Conservation (phyloP, 1,139 yeast species). For the Debaryomyces sp. region DNA sequence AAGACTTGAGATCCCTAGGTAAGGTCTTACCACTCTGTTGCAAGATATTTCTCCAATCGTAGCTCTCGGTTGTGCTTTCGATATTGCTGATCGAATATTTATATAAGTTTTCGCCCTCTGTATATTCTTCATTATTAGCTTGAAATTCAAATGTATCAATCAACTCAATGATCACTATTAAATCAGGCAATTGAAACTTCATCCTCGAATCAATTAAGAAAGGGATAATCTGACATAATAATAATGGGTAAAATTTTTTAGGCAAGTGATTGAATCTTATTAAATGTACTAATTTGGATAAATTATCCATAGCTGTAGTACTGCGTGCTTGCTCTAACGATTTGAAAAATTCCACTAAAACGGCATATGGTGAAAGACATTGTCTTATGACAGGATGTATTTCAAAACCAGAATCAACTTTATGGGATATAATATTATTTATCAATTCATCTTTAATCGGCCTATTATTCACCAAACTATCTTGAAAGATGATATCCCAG, state of each 20-base stretch:
- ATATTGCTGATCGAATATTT: conserved; percentile 29
- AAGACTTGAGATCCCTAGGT: conserved; percentile 28
- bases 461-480: conserved; percentile 54
- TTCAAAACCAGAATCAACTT: conserved; percentile 35
- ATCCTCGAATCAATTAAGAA: conserved; percentile 32
- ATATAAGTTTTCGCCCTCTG: conserved; percentile 38
- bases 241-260: conserved; percentile 52
- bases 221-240: conserved; percentile 53
- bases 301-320: conserved; percentile 28
- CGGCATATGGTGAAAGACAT: conserved; percentile 74
- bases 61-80: conserved; percentile 18
- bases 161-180: conserved; percentile 50
- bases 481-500: conserved; percentile 60
- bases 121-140: conserved; percentile 23
- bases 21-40: conserved; percentile 17
- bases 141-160: conserved; percentile 50
- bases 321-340: conserved; percentile 28
- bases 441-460: conserved; percentile 59
- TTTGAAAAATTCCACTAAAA: conserved; percentile 53
- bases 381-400: conserved; percentile 64
- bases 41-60: conserved; percentile 41
- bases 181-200: conserved; percentile 43
- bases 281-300: conserved; percentile 51
- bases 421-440: conserved; percentile 51
- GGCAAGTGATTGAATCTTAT: conserved; percentile 71